Evolutionary conservation across 306 rosid species (phyloP).

Genomic region (Cicer yamashitae): DNA sequence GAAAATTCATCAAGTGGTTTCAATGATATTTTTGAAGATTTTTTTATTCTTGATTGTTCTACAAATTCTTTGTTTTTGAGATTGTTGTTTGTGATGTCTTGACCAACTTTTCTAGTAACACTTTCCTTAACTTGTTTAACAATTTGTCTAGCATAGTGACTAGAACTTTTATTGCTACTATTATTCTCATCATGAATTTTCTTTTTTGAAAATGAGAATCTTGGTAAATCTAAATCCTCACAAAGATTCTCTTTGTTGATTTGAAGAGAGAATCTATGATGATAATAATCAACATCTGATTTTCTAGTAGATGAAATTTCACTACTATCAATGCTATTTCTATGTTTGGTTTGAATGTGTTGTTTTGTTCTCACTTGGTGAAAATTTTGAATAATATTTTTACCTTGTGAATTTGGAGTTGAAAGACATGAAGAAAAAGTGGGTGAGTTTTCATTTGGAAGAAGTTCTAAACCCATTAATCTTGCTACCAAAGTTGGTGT

Average conservation of each 20-base stretch:
- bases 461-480: conserved; percentile 93
- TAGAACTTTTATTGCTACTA: conserved; percentile 46
- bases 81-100: conserved; percentile 73
- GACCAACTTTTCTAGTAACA: conserved; percentile 68
- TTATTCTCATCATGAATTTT: conserved; percentile 50
- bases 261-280: conserved; percentile 83
- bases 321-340: conserved; percentile 49
- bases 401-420: conserved; percentile 45
- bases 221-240: conserved; percentile 58
- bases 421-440: conserved; percentile 48
- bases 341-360: conserved; percentile 45
- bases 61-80: conserved; percentile 47
- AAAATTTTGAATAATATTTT: conserved; percentile 29
- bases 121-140: conserved; percentile 77
- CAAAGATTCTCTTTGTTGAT: conserved; percentile 67
- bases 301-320: conserved; percentile 55
- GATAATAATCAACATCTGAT: conserved; percentile 75
- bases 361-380: conserved; percentile 39
- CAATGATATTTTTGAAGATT: conserved; percentile 40
- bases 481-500: conserved; percentile 95
- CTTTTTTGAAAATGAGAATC: conserved; percentile 54
- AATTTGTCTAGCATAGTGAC: conserved; percentile 71
- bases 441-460: conserved; percentile 66
- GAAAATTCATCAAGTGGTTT: conserved; percentile 45
- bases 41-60: conserved; percentile 53